These are phyloP conservation scores for Mycena epipterygia DNA, from an alignment of 768 basidiomycete genomes.

Conservation along the genomic window DNA sequence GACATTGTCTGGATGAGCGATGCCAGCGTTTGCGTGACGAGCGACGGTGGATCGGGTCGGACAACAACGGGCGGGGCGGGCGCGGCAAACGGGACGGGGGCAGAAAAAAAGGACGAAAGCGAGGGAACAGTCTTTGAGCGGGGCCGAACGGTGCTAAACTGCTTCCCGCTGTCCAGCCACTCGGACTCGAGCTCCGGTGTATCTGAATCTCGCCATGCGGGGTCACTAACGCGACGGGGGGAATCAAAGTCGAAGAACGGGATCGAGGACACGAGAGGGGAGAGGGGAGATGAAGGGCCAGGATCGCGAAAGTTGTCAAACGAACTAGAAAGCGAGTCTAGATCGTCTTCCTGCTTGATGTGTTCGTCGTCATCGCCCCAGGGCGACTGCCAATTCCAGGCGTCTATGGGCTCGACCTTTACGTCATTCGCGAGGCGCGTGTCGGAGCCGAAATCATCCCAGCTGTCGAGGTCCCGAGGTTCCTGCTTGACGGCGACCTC, in stretches of 20 bases:
- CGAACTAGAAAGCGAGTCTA: constrained; percentile 48
- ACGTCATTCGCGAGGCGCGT: constrained; percentile 35
- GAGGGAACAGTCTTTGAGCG: constrained; percentile 56
- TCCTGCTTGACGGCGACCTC: constrained; percentile 70
- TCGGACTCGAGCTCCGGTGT: constrained; percentile 40
- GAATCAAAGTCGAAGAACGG: constrained; percentile 26
- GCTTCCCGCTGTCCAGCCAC: constrained; percentile 48
- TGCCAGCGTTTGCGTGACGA: constrained; percentile 48
- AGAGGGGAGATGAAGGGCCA: constrained; percentile 33
- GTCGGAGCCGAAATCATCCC: constrained; percentile 70
- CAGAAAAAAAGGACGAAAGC: constrained; percentile 39
- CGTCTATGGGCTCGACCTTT: constrained; percentile 60
- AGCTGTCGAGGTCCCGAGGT: constrained; percentile 73
- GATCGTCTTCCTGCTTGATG: constrained; percentile 65
- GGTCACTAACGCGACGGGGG: constrained; percentile 26
- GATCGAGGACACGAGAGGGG: constrained; percentile 20
- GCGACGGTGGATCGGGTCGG: constrained; percentile 38
- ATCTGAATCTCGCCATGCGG: constrained; percentile 23
- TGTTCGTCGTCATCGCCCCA: constrained; percentile 50
- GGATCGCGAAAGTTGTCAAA: constrained; percentile 41
- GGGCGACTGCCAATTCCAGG: constrained; percentile 60
- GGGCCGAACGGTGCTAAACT: constrained; percentile 48
- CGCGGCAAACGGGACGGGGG: constrained; percentile 35
- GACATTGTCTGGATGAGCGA: constrained; percentile 58
- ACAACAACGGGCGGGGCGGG: constrained; percentile 38